These are phyloP conservation scores for Anastatica hierochuntica DNA, from an alignment of 345 rosid species.

Conservation along the genomic window DNA sequence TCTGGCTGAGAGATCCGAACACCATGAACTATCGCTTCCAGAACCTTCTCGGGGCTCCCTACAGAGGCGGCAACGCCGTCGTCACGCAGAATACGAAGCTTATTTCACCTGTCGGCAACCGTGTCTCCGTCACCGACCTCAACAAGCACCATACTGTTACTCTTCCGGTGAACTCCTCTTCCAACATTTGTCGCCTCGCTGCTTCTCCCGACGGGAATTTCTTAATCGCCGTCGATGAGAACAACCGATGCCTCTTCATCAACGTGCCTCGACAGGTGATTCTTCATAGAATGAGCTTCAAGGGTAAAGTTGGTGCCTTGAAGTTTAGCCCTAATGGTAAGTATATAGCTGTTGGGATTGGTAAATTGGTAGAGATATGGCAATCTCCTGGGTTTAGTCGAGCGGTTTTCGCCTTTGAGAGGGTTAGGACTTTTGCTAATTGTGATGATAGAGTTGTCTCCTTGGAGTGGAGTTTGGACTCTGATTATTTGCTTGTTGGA, in stretches of 20 bases:
- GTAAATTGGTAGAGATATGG: conserved; percentile 89
- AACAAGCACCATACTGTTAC: conserved; percentile 61
- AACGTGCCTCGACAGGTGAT: conserved; percentile 64
- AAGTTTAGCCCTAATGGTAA: conserved; percentile 75
- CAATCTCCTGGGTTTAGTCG: conserved; percentile 70
- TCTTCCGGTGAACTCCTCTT: conserved; percentile 50
- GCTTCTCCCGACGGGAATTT: conserved; percentile 72
- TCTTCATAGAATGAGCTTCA: conserved; percentile 67
- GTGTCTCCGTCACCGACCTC: conserved; percentile 85
- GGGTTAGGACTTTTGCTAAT: conserved; percentile 69
- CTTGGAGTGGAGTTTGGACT: conserved; percentile 72
- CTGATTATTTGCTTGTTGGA: conserved; percentile 68
- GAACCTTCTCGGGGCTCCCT: conserved; percentile 82
- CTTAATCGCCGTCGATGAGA: conserved; percentile 70
- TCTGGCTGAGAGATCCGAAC: conserved; percentile 6
- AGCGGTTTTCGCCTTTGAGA: conserved; percentile 62
- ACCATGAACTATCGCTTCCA: conserved; percentile 79
- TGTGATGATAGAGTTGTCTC: conserved; percentile 56
- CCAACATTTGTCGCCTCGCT: conserved; percentile 66
- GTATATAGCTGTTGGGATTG: conserved; percentile 61
- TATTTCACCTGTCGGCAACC: conserved; percentile 81
- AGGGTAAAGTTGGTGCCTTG: conserved; percentile 43
- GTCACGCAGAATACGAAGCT: conserved; percentile 52
- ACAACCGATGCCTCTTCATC: conserved; percentile 67
- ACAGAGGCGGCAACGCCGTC: conserved; percentile 76